Evolutionary conservation across 768 basidiomycete genomes (phyloP).

Genomic region (Candolleomyces eurysporus): DNA sequence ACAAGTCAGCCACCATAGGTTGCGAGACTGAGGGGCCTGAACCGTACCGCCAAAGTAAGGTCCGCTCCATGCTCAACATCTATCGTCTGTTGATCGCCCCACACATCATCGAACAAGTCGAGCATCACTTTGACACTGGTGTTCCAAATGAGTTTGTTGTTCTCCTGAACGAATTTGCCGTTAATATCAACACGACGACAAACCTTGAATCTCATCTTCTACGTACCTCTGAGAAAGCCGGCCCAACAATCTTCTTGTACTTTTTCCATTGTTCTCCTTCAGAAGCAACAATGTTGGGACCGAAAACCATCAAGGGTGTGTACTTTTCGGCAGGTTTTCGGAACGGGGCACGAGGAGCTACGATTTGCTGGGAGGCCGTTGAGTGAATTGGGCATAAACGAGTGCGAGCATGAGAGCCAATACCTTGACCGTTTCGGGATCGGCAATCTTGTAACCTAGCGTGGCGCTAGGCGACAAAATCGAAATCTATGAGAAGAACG

Average conservation of each 20-base stretch:
- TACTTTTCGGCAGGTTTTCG: slow-evolving; percentile 50
- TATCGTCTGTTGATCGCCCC: slow-evolving; percentile 38
- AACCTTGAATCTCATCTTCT: too few species aligned
- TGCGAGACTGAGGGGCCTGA: too few species aligned
- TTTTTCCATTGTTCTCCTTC: slow-evolving; percentile 64
- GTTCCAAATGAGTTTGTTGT: slow-evolving; percentile 47
- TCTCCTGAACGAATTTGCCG: slow-evolving; percentile 23
- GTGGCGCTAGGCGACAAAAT: neutral
- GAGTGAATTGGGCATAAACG: slow-evolving; percentile 39
- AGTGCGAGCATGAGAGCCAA: neutral
- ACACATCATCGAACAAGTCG: slow-evolving; percentile 42
- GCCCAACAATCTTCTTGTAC: slow-evolving; percentile 56
- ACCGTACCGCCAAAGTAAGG: slow-evolving; percentile 45
- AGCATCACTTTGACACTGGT: slow-evolving; percentile 37
- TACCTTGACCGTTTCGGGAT: neutral
- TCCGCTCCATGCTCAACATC: slow-evolving; percentile 43
- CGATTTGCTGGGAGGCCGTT: slow-evolving; percentile 38
- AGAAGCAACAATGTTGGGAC: slow-evolving; percentile 55
- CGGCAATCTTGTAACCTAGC: neutral
- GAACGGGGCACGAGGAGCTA: slow-evolving; percentile 44
- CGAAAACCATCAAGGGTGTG: slow-evolving; percentile 42
- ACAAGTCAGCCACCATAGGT: slow-evolving; percentile 2
- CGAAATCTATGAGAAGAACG: neutral
- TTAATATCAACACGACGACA: neutral
- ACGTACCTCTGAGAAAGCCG: slow-evolving; percentile 57